Conservation (phyloP, 1,139 yeast species). For the Candida neerlandica region DNA sequence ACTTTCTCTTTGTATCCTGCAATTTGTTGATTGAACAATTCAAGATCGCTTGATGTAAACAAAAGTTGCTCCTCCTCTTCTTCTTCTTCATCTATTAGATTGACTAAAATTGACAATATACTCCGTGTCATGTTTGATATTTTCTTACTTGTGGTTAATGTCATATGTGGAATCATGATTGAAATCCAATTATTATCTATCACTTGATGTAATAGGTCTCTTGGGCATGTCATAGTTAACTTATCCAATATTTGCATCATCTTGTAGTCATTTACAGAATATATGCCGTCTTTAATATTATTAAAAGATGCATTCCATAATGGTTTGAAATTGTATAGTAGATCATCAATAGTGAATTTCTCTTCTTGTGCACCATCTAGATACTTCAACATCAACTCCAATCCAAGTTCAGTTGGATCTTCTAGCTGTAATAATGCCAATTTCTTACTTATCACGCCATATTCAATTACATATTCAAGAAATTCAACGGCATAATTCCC, state of each 20-base stretch:
- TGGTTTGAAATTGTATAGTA: neutral
- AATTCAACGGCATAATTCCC: neutral
- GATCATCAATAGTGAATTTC: neutral
- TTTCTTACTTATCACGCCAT: neutral
- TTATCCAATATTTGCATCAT: constrained; percentile 11
- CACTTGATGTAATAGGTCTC: neutral
- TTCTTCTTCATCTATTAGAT: constrained; percentile 7
- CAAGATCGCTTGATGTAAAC: constrained; percentile 2
- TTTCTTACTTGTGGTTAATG: neutral
- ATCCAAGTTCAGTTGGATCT: neutral
- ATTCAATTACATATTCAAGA: neutral
- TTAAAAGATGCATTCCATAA: neutral
- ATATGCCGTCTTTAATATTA: neutral
- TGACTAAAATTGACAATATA: constrained; percentile 7
- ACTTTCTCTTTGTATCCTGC: constrained; percentile 3
- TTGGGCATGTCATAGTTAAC: neutral
- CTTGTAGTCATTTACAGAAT: constrained; percentile 6
- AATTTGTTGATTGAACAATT: constrained; percentile 12
- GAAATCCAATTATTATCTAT: neutral
- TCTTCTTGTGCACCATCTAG: neutral
- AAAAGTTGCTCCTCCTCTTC: no score
- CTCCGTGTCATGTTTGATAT: constrained; percentile 11
- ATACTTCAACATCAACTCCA: neutral
- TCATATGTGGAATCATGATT: neutral
- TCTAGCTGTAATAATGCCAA: neutral